These are phyloP conservation scores for Pterulicium gracile DNA, from an alignment of 1,284 basidiomycete species.

Conservation along the genomic window DNA sequence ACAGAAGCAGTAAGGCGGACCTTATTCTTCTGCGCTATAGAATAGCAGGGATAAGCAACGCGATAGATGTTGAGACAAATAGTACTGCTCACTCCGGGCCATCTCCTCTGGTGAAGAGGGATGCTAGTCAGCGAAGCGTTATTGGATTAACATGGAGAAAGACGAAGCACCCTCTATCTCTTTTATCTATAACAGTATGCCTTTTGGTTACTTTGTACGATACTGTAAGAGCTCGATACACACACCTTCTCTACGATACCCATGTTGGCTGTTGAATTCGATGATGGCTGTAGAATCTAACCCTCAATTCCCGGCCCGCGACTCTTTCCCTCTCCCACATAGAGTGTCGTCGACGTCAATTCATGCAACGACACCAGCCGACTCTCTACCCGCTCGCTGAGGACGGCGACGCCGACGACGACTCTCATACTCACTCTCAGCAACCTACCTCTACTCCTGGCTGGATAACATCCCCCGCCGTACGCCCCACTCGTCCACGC, in stretches of 20 bases:
- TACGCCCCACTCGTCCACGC: neutral
- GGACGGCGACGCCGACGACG: neutral
- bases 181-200: slow-evolving; percentile 53
- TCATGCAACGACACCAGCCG: slow-evolving; percentile 42
- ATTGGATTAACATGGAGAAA: slow-evolving; percentile 5
- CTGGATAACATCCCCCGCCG: neutral
- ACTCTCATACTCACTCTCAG: no score
- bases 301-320: no score
- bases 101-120: slow-evolving; percentile 69
- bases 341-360: no score
- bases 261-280: slow-evolving; percentile 44
- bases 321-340: no score
- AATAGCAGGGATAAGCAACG: slow-evolving; percentile 10
- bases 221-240: neutral
- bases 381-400: slow-evolving; percentile 60
- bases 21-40: slow-evolving; percentile 84
- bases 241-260: slow-evolving; percentile 82
- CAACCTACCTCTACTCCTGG: no score
- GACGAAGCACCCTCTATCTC: slow-evolving; percentile 76
- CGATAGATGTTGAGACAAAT: slow-evolving; percentile 3
- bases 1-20: slow-evolving; percentile 26
- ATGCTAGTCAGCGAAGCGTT: slow-evolving; percentile 2
- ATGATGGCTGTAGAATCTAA: no score
- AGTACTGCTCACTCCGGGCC: slow-evolving; percentile 67
- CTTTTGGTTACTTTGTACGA: slow-evolving; percentile 2